Conservation (phyloP, 1,284 basidiomycete genomes). For the Marasmius fiardii region DNA sequence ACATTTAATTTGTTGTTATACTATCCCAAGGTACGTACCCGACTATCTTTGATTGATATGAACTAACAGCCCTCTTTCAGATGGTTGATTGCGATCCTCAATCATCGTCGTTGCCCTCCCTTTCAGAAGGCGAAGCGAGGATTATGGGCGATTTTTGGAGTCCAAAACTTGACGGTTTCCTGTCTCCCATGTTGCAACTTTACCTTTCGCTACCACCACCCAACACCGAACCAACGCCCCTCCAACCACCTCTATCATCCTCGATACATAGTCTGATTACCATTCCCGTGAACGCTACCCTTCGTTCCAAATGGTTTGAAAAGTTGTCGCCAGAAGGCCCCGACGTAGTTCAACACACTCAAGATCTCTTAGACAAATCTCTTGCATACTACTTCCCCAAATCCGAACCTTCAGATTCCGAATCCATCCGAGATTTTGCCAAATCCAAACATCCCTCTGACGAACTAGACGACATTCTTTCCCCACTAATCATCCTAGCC, state of each 20-base stretch:
- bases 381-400: constrained; percentile 60
- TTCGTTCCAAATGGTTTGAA: constrained; percentile 49
- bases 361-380: constrained; percentile 61
- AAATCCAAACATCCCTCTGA: constrained; percentile 11
- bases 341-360: constrained; percentile 60
- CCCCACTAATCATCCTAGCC: constrained; percentile 34
- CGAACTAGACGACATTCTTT: constrained; percentile 61
- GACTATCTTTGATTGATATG: not conserved
- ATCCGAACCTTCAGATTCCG: constrained; percentile 38
- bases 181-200: constrained; percentile 56
- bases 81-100: constrained; percentile 46
- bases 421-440: constrained; percentile 46
- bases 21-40: constrained; percentile 50
- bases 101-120: constrained; percentile 17
- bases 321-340: constrained; percentile 17
- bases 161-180: constrained; percentile 62
- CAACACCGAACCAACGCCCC: constrained; percentile 54
- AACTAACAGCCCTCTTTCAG: constrained; percentile 20
- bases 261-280: constrained; percentile 72
- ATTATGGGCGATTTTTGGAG: constrained; percentile 65
- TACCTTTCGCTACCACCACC: constrained; percentile 54
- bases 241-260: constrained; percentile 67
- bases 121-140: constrained; percentile 25
- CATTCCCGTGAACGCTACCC: constrained; percentile 57
- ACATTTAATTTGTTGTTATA: constrained; percentile 73